Percentiles rank a stretch among this genome's conserved stretches.
phyloP scores from a whole-genome alignment of 306 rosid genomes.

The Vachellia collinsii region DNA sequence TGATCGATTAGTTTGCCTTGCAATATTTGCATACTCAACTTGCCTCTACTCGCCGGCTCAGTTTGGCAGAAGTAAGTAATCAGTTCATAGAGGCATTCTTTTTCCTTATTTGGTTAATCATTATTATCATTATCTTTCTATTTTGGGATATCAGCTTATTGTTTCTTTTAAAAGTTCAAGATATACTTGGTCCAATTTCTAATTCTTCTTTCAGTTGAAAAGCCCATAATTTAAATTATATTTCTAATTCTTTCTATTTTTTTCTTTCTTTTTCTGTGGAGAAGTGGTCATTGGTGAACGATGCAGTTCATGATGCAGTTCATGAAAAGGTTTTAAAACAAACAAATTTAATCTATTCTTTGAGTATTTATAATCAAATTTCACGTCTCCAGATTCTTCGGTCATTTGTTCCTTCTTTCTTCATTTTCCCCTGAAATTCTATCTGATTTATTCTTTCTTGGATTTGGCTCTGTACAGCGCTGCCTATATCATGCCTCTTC shows the following conservation, averaged over 20 bases:
- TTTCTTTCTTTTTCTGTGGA: background rate
- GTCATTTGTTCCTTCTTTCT: background rate
- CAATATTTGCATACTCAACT: no score
- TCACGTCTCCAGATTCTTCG: background rate
- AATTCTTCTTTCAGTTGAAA: no score
- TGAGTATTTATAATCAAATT: background rate
- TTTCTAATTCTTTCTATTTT: background rate
- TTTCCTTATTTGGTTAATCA: no score
- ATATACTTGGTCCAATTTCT: no score
- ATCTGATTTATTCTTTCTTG: slow-evolving; percentile 14
- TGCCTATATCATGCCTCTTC: slow-evolving; percentile 51
- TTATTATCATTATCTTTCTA: background rate
- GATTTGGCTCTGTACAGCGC: slow-evolving; percentile 36
- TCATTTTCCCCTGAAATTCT: background rate
- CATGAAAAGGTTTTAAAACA: background rate
- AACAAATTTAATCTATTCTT: background rate
- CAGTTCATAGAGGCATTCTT: no score
- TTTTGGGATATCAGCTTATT: background rate
- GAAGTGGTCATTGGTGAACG: background rate
- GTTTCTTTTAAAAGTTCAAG: background rate
- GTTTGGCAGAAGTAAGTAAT: no score
- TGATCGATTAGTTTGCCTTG: no score
- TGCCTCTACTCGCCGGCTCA: no score
- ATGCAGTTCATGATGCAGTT: background rate
- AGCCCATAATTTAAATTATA: no score